A percentile compares a stretch with the other conserved stretches of the same genome.
These are phyloP conservation scores for Trypanosomatidae sp. DNA, from an alignment of 208 protist species.

Conservation along the genomic window DNA sequence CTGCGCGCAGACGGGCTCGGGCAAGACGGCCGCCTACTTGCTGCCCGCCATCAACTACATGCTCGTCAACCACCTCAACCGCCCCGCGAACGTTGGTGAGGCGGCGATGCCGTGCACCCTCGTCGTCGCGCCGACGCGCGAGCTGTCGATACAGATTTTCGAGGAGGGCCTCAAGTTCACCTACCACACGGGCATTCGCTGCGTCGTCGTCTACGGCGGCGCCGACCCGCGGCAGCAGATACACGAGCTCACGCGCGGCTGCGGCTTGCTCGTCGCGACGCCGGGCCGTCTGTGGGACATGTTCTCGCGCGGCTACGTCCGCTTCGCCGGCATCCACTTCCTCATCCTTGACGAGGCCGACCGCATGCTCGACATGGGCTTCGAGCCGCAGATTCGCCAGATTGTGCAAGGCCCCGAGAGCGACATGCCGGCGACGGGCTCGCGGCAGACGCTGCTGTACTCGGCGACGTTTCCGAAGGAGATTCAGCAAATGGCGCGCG, in stretches of 20 bases:
- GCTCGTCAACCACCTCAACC: constrained; percentile 58
- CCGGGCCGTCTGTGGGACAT: constrained; percentile 86
- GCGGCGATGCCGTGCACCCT: constrained; percentile 85
- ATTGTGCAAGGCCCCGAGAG: constrained; percentile 94
- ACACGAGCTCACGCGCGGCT: constrained; percentile 92
- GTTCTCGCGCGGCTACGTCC: constrained; percentile 72
- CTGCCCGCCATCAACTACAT: constrained; percentile 93
- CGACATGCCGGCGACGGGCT: constrained; percentile 90
- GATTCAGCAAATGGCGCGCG: constrained; percentile 96
- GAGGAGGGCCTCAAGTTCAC: constrained; percentile 96
- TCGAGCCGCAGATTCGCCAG: constrained; percentile 97
- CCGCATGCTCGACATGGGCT: constrained; percentile 99
- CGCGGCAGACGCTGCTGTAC: constrained; percentile 99
- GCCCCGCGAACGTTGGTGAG: constrained; percentile 15
- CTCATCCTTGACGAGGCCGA: constrained; percentile 98
- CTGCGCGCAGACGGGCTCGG: constrained; percentile 98
- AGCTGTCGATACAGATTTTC: constrained; percentile 97
- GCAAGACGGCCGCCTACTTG: constrained; percentile 98
- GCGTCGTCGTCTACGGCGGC: constrained; percentile 97
- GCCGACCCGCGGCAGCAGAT: constrained; percentile 93
- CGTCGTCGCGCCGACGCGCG: constrained; percentile 96
- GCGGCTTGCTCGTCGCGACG: constrained; percentile 90
- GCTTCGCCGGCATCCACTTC: constrained; percentile 86
- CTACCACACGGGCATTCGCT: constrained; percentile 87
- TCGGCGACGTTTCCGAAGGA: constrained; percentile 98